Evolutionary conservation across 2,329 filamentous ascomycete species (phyloP).

Genomic region (Penicillium sp.): DNA sequence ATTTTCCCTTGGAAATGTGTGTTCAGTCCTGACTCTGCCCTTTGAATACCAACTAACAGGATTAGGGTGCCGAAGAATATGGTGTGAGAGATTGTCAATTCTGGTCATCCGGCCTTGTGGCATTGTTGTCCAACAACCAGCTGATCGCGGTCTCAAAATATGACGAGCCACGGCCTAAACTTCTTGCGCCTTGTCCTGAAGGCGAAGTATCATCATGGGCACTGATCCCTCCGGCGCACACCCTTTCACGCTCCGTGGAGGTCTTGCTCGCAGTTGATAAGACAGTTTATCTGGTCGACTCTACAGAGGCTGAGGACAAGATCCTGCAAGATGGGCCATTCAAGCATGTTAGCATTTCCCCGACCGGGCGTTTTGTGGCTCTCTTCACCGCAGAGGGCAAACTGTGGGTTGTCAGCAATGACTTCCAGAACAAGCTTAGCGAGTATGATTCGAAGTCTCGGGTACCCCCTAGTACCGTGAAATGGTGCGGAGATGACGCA

Average conservation of each 20-base stretch:
- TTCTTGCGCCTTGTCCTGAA: conserved; percentile 73
- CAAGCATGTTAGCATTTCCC: conserved; percentile 84
- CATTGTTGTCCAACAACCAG: conserved; percentile 82
- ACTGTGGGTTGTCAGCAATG: conserved; percentile 89
- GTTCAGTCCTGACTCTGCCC: conserved; percentile 1
- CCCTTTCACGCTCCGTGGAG: conserved; percentile 89
- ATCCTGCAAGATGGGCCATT: conserved; percentile 91
- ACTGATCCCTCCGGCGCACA: conserved; percentile 82
- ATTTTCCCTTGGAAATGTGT: conserved; percentile 80
- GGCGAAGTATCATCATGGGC: conserved; percentile 85
- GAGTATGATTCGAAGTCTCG: conserved; percentile 88
- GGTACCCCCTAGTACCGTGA: conserved; percentile 81
- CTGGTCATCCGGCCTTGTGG: conserved; percentile 90
- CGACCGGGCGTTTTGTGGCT: conserved; percentile 83
- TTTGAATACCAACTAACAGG: conserved; percentile 12
- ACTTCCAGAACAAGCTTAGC: conserved; percentile 89
- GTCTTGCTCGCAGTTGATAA: conserved; percentile 81
- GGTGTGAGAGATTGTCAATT: conserved; percentile 89
- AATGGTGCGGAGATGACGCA: conserved; percentile 96
- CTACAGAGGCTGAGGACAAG: conserved; percentile 86
- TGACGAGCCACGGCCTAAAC: conserved; percentile 82
- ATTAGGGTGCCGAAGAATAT: conserved; percentile 75
- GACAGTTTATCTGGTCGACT: conserved; percentile 84
- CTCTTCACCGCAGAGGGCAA: conserved; percentile 83
- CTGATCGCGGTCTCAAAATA: conserved; percentile 87